Percentiles rank a stretch among this genome's conserved stretches.
Conservation (phyloP, 108 stramenopile species). For the Schizochytrium sp. region DNA sequence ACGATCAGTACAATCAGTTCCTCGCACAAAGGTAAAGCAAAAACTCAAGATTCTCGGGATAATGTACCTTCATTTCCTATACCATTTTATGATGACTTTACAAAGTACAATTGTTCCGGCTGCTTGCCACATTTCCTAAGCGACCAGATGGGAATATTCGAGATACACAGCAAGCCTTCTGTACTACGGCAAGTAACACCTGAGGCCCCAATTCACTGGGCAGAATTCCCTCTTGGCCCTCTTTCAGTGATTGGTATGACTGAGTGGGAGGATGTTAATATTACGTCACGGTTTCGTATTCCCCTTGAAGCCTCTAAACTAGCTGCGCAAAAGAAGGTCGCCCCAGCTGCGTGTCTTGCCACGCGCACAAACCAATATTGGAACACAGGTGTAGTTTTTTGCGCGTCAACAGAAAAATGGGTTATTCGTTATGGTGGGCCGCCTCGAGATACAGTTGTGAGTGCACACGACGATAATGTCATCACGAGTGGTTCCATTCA, state of each 20-base stretch:
- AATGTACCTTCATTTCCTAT: not conserved
- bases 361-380: not conserved
- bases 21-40: not conserved
- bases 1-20: not conserved
- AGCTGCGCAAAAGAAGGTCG: no score
- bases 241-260: slow-evolving; percentile 10
- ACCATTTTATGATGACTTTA: not conserved
- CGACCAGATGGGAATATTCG: slow-evolving; percentile 1
- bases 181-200: not conserved
- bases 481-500: not conserved
- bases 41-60: not conserved
- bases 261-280: slow-evolving; percentile 6
- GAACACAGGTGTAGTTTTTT: not conserved
- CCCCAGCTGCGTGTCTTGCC: not conserved
- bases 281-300: not conserved
- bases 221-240: not conserved
- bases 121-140: not conserved
- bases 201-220: not conserved
- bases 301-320: not conserved
- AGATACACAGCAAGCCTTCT: not conserved
- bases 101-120: not conserved
- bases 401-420: not conserved
- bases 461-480: not conserved
- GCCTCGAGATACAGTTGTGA: slow-evolving; percentile 16
- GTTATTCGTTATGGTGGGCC: slow-evolving; percentile 8